Base-by-base conservation (phyloP, 257 asterid species). In the Solanum piurae region DNA sequence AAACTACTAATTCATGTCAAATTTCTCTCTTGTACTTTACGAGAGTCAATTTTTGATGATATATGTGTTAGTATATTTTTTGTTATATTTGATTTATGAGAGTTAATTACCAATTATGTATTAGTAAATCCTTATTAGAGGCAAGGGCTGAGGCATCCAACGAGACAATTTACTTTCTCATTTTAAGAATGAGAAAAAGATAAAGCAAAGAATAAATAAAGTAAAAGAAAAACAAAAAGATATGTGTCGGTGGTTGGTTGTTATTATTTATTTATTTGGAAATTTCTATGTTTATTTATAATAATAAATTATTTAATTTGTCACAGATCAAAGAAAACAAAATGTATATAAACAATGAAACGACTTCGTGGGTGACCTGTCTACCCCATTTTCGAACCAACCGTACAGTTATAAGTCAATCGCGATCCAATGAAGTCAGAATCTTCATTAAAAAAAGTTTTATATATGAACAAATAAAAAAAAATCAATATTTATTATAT, bases 191-290 rank as follows among this genome's bases (percentile, higher is more conserved):
- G 49, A 85, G 68, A 83, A 87, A 77, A 37, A 40, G 40, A 36
- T 1, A 40, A 89, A 87, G 86, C 37, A 76, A 89, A 80, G 88
- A 86, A 88, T 79, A 88, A 86, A 88, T 79, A 86, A 88, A 88
- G 80, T 52, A 27, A 36, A 74, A 64, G 23, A 34, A n/a, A 34
- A 74, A 68, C 87, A 27, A 58, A 86, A 71, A 64, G 77, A 62
- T 76, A 55, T 86, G 89, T 52, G 92, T 90, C 92, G 92, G 92
- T 88, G 90, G 87, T 87, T 21, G 69, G 25, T 31, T 27, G 14
- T 46, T 52, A 33, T 64, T 64, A 42, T 11, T 33, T 31, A 68
- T 33, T 34, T 34, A 7, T 49, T 46, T 44, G n/a, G 64, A 21
- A 44, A 42, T 33, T 14, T 77, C 13, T 77, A 2, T 77, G 37